phyloP scores from a whole-genome alignment of 768 basidiomycete genomes.

The Boletus rubescentipes region DNA sequence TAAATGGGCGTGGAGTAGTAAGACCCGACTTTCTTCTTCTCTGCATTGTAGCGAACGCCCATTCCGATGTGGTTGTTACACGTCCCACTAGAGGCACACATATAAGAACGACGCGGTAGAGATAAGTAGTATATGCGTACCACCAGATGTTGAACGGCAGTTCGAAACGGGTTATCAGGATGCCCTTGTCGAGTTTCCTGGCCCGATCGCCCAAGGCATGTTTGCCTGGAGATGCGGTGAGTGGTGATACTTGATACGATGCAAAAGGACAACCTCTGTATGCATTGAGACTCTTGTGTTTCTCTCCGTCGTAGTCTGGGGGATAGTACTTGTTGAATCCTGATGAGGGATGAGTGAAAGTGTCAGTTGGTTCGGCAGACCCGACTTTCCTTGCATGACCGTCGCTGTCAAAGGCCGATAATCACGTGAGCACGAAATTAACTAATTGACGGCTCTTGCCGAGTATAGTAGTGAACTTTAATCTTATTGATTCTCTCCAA shows the following conservation, averaged over 20 bases:
- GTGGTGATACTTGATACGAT: background rate
- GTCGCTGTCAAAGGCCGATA: background rate
- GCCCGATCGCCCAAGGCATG: slow-evolving; percentile 94
- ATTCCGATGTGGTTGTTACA: slow-evolving; percentile 98
- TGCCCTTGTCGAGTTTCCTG: slow-evolving; percentile 93
- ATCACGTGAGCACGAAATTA: slow-evolving; percentile 7
- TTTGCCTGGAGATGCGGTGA: slow-evolving; percentile 58
- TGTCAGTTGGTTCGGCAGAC: background rate
- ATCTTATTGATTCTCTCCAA: slow-evolving; percentile 25
- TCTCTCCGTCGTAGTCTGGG: slow-evolving; percentile 69
- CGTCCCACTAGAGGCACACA: slow-evolving; percentile 58
- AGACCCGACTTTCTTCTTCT: slow-evolving; percentile 94
- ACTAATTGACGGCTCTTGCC: slow-evolving; percentile 17
- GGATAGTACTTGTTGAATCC: slow-evolving; percentile 83
- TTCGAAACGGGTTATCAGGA: slow-evolving; percentile 94
- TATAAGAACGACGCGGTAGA: background rate
- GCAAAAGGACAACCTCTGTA: slow-evolving; percentile 53
- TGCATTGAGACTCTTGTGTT: slow-evolving; percentile 71
- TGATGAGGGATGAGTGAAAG: slow-evolving; percentile 20
- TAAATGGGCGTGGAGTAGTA: slow-evolving; percentile 96
- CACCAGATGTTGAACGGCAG: slow-evolving; percentile 97
- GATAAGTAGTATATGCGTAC: slow-evolving; percentile 42
- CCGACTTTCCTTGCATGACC: slow-evolving; percentile 44
- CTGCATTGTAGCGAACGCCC: slow-evolving; percentile 99
- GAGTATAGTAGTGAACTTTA: slow-evolving; percentile 31